A percentile compares a stretch with the other conserved stretches of the same genome.
Evolutionary conservation across 1,284 basidiomycete genomes (phyloP).

Genomic region (Takashimella tepidaria): DNA sequence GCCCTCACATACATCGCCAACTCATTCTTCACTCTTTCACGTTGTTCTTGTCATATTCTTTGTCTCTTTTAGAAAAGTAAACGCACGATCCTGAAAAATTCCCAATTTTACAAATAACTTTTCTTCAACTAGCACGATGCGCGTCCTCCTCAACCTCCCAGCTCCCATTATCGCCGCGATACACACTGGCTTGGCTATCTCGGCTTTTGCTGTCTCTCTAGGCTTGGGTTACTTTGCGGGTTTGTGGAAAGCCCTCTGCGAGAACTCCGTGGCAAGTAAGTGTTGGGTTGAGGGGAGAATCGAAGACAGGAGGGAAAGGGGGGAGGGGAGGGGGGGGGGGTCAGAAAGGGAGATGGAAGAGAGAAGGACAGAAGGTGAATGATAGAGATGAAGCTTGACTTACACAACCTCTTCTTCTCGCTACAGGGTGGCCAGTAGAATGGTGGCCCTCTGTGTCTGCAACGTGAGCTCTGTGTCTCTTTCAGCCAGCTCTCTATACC

Average conservation of each 20-base stretch:
- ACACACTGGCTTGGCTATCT: constrained; percentile 66
- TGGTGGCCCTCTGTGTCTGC: constrained; percentile 93
- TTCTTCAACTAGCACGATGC: no score
- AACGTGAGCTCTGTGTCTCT: constrained; percentile 57
- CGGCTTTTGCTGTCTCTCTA: constrained; percentile 69
- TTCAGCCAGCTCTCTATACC: not conserved
- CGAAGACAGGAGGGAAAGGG: no score
- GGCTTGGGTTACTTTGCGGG: constrained; percentile 58
- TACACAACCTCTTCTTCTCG: not conserved
- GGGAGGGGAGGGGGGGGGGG: no score
- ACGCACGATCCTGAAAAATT: no score
- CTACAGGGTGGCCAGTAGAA: constrained; percentile 72
- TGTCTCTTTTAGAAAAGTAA: no score
- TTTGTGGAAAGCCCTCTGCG: constrained; percentile 82
- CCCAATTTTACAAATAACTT: no score
- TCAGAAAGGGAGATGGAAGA: no score
- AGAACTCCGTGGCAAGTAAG: constrained; percentile 61
- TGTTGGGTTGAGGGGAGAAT: no score
- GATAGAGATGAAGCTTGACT: constrained; percentile 4
- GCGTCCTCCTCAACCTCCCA: constrained; percentile 35
- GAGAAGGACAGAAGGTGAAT: not conserved
- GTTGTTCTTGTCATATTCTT: no score
- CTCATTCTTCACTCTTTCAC: no score
- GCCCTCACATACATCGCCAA: no score
- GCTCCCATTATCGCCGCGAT: constrained; percentile 41